Conservation (phyloP, 768 basidiomycete genomes). For the Suillus cothurnatus region DNA sequence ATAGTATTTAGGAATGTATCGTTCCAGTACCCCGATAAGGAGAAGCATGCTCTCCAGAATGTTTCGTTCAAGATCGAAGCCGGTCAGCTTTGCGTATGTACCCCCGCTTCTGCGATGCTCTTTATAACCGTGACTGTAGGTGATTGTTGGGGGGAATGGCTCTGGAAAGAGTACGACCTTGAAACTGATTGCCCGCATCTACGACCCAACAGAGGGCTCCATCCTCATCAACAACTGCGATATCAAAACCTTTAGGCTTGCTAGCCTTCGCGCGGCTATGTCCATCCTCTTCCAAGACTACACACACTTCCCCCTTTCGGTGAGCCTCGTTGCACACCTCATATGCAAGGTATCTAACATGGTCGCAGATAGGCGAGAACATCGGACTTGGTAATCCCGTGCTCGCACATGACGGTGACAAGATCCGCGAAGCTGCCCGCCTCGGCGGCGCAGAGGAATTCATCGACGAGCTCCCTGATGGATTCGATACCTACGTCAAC, state of each 20-base stretch:
- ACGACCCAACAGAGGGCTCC: slow-evolving; percentile 66
- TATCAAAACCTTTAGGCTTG: slow-evolving; percentile 59
- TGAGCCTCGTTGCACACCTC: slow-evolving; percentile 34
- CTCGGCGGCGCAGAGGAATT: slow-evolving; percentile 72
- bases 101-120: not conserved
- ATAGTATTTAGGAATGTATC: slow-evolving; percentile 56
- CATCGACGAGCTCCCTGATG: slow-evolving; percentile 62
- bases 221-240: slow-evolving; percentile 67
- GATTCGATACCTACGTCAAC: slow-evolving; percentile 73
- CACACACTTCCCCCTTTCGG: slow-evolving; percentile 76
- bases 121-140: slow-evolving; percentile 36
- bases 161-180: slow-evolving; percentile 82
- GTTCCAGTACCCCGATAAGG: slow-evolving; percentile 64
- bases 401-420: slow-evolving; percentile 51
- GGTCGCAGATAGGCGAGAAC: slow-evolving; percentile 68
- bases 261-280: slow-evolving; percentile 61
- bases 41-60: slow-evolving; percentile 52
- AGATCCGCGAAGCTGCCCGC: slow-evolving; percentile 62
- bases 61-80: slow-evolving; percentile 70
- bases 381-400: slow-evolving; percentile 73
- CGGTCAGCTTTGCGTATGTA: slow-evolving; percentile 73
- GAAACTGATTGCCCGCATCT: slow-evolving; percentile 72
- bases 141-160: slow-evolving; percentile 79
- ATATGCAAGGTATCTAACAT: not conserved
- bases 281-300: slow-evolving; percentile 83